A percentile compares a stretch with the other conserved stretches of the same genome.
Evolutionary conservation across 345 rosid species (phyloP).

Genomic region (Gossypium rotundifolium): DNA sequence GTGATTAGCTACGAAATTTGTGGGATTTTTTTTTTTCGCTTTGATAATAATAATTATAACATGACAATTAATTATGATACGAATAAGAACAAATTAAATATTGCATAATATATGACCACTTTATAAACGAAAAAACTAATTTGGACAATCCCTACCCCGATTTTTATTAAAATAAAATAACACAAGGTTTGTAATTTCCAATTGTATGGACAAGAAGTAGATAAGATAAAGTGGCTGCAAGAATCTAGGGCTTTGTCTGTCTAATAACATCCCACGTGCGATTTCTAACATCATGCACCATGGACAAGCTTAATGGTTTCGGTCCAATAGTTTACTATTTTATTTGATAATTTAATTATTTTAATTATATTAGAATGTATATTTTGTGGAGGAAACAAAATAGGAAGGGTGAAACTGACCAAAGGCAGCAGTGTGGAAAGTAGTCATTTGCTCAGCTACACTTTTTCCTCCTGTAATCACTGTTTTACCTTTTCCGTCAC

Average conservation of each 20-base stretch:
- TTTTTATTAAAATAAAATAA: too few relatives aligned
- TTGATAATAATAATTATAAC: too few relatives aligned
- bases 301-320: background rate
- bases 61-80: too few relatives aligned
- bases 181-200: background rate
- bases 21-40: background rate
- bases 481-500: background rate
- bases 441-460: background rate
- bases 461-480: background rate
- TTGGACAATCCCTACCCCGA: too few relatives aligned
- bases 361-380: too few relatives aligned
- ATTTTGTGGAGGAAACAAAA: background rate
- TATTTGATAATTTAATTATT: too few relatives aligned
- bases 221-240: background rate
- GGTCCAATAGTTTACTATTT: background rate
- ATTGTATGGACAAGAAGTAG: background rate
- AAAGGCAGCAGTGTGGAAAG: background rate
- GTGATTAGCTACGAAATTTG: background rate
- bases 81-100: too few relatives aligned
- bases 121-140: too few relatives aligned
- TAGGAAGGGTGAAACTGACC: background rate
- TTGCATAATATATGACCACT: too few relatives aligned
- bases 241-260: background rate
- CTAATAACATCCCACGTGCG: conserved; percentile 3
- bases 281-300: conserved; percentile 21